phyloP scores from a whole-genome alignment of 2,329 filamentous ascomycete genomes.

The Talaromyces sp. region DNA sequence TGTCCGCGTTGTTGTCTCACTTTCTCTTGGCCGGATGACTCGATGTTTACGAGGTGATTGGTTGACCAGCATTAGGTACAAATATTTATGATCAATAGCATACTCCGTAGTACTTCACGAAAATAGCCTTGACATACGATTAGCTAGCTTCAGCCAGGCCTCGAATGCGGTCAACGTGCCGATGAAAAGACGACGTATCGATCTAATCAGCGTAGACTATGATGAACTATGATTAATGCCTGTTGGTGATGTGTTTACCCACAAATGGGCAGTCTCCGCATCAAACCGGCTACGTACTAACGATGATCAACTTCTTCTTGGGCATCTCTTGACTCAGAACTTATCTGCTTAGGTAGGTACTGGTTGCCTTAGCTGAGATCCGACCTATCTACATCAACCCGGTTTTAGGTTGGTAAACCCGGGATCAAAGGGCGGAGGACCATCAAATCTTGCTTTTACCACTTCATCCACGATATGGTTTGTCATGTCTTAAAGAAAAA shows the following conservation, averaged over 20 bases:
- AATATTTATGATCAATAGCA: not conserved
- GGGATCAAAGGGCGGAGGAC: not conserved
- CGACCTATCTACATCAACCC: not conserved
- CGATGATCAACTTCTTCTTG: not conserved
- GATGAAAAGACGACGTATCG: not conserved
- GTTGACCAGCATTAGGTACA: not conserved
- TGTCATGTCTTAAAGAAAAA: not conserved
- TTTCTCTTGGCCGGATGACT: constrained; percentile 3
- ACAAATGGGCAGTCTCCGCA: not conserved
- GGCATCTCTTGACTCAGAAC: not conserved
- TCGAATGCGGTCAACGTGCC: not conserved
- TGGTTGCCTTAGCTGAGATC: not conserved
- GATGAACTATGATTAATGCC: not conserved
- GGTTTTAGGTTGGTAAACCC: not conserved
- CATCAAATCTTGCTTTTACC: not conserved
- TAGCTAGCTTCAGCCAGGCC: not conserved
- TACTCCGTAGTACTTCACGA: not conserved
- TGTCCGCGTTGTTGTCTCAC: constrained; percentile 1
- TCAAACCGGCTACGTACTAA: too few relatives aligned
- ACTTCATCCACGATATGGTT: not conserved
- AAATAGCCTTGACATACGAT: not conserved
- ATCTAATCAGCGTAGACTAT: not conserved
- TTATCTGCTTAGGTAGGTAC: not conserved
- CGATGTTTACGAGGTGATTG: not conserved
- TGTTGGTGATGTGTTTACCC: not conserved